These are phyloP conservation scores for Cladophialophora carrionii DNA, from an alignment of 2,329 filamentous ascomycete genomes.

Conservation along the genomic window DNA sequence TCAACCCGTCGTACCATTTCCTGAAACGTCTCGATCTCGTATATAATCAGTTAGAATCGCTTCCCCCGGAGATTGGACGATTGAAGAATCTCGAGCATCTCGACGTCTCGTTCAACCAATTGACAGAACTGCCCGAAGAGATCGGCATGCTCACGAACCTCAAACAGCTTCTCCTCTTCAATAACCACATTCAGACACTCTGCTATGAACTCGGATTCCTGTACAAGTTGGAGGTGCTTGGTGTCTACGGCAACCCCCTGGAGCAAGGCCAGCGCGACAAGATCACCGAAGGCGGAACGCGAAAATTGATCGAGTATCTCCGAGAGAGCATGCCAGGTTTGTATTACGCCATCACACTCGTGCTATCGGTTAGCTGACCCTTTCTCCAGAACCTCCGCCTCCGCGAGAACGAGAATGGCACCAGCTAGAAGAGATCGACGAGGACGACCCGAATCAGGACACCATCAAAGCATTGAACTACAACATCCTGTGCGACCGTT, in stretches of 20 bases:
- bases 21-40: conserved; percentile 90
- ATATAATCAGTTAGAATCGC: conserved; percentile 80
- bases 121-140: conserved; percentile 80
- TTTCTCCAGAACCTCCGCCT: conserved; percentile 69
- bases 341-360: conserved; percentile 42
- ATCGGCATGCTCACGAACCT: conserved; percentile 96
- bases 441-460: conserved; percentile 59
- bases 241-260: conserved; percentile 88
- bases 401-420: conserved; percentile 77
- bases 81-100: conserved; percentile 80
- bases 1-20: conserved; percentile 74
- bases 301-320: conserved; percentile 77
- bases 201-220: conserved; percentile 87
- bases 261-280: conserved; percentile 75
- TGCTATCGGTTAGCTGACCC: conserved; percentile 24
- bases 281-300: conserved; percentile 84
- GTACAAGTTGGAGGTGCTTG: conserved; percentile 83
- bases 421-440: conserved; percentile 64
- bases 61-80: conserved; percentile 81
- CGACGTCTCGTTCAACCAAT: conserved; percentile 85
- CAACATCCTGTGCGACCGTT: conserved; percentile 95
- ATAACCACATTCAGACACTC: conserved; percentile 77
- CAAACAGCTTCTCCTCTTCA: conserved; percentile 81
- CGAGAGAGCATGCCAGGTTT: conserved; percentile 83
- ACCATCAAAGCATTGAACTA: conserved; percentile 85